Conservation (phyloP, 2,329 filamentous ascomycete species). For the Metarhizium brunneum region DNA sequence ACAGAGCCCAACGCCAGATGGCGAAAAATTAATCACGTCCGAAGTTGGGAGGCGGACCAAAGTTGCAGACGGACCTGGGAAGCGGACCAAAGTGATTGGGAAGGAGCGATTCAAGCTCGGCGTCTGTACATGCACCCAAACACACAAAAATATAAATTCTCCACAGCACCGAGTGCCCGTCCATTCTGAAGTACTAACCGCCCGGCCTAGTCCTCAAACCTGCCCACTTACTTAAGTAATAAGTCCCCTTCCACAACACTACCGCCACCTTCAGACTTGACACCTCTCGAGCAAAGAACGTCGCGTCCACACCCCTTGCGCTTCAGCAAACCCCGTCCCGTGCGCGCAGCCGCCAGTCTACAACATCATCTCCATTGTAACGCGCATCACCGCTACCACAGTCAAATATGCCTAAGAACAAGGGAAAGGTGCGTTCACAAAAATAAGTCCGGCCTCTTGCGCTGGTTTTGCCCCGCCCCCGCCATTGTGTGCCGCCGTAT, state of each 20-base stretch:
- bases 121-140: too few relatives aligned
- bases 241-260: not conserved
- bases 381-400: not conserved
- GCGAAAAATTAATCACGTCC: not conserved
- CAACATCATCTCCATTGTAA: not conserved
- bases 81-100: too few relatives aligned
- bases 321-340: not conserved
- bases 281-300: not conserved
- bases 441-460: not conserved
- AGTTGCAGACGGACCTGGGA: too few relatives aligned
- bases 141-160: not conserved
- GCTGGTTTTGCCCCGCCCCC: constrained; percentile 19
- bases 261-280: constrained; percentile 4
- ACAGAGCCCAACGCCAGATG: not conserved
- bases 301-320: not conserved
- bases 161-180: not conserved
- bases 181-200: not conserved
- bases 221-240: not conserved
- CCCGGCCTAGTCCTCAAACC: not conserved
- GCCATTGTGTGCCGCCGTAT: constrained; percentile 5
- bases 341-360: not conserved
- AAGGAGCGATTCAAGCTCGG: not conserved
- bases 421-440: constrained; percentile 73
- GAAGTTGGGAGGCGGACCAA: not conserved
- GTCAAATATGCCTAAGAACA: constrained; percentile 88